Evolutionary conservation across 257 asterid genomes (phyloP).

Genomic region (Apocynum venetum): DNA sequence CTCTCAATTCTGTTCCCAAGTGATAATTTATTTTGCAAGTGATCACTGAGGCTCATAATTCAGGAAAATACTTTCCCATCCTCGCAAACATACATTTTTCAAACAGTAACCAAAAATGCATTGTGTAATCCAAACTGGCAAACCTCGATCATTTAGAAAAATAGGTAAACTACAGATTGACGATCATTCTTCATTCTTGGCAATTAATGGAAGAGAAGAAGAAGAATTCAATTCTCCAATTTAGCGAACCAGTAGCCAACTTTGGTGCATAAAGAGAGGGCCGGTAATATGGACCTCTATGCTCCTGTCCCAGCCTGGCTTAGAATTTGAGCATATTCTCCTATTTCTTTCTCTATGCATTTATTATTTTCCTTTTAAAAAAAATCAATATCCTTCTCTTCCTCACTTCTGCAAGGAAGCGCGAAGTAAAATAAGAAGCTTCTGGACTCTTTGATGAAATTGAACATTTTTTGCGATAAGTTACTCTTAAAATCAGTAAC

Average conservation of each 20-base stretch:
- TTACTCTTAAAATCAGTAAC: neutral
- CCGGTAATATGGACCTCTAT: neutral
- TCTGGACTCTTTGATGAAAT: no score
- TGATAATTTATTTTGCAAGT: neutral
- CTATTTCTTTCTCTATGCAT: neutral
- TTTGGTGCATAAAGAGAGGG: neutral
- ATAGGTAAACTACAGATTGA: neutral
- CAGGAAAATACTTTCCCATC: neutral
- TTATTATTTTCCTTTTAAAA: neutral
- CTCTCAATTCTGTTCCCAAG: neutral
- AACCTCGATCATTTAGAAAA: neutral
- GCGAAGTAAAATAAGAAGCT: no score
- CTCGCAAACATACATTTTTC: neutral
- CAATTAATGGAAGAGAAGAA: no score
- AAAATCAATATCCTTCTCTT: neutral
- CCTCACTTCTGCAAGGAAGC: neutral
- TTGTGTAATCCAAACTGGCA: no score
- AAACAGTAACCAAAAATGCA: no score
- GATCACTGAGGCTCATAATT: neutral
- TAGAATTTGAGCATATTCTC: neutral
- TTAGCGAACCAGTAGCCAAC: no score
- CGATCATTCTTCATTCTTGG: no score
- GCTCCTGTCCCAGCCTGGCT: neutral
- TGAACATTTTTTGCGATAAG: neutral
- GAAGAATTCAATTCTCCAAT: no score